phyloP scores from a whole-genome alignment of 371 early-diverging fungal genomes.

The Mortierella sp. region DNA sequence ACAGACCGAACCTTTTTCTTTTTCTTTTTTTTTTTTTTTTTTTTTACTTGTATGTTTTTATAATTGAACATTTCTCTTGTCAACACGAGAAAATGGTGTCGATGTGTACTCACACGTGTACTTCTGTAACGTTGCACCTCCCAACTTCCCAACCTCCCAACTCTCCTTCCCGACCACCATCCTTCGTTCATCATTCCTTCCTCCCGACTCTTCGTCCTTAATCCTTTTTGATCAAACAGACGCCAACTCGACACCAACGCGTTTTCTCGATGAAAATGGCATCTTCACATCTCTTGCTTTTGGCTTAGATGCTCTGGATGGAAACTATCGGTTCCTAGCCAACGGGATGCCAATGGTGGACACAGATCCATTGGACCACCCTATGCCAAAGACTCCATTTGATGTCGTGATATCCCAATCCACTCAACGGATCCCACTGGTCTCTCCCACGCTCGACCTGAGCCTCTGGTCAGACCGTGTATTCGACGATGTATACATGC shows the following conservation, averaged over 20 bases:
- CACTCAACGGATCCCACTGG: no score
- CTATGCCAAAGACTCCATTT: background rate
- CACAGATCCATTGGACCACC: background rate
- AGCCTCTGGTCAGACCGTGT: constrained; percentile 35
- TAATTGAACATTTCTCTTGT: no score
- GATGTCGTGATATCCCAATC: no score
- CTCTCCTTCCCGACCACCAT: background rate
- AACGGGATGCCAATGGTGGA: constrained; percentile 22
- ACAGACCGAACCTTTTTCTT: no score
- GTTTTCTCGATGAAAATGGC: constrained; percentile 52
- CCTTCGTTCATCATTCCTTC: background rate
- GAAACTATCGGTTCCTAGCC: constrained; percentile 44
- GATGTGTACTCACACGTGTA: no score
- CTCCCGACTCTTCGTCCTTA: background rate
- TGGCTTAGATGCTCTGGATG: constrained; percentile 54
- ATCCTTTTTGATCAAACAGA: constrained; percentile 8
- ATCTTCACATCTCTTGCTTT: constrained; percentile 51
- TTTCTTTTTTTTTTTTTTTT: background rate
- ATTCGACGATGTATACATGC: constrained; percentile 27
- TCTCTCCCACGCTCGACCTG: no score
- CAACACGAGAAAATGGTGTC: no score
- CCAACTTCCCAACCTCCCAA: background rate
- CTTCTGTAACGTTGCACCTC: background rate
- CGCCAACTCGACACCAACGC: constrained; percentile 51
- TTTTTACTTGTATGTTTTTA: background rate